Conservation (phyloP, 2,329 filamentous ascomycete genomes). For the Thelonectria olida region DNA sequence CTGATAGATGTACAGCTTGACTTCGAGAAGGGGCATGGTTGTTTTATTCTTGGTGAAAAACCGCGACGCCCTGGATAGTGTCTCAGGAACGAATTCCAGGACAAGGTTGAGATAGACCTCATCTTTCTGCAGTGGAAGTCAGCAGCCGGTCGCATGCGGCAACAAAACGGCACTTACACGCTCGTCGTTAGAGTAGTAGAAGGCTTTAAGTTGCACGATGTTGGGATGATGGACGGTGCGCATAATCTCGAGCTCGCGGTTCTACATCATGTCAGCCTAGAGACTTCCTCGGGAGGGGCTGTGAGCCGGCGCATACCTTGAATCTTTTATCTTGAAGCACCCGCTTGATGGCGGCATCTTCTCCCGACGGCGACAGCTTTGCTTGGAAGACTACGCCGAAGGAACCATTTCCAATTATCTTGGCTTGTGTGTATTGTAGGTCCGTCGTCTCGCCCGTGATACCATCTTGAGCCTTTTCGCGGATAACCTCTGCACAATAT, state of each 20-base stretch:
- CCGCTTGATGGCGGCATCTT: conserved; percentile 98
- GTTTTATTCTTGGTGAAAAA: conserved; percentile 99
- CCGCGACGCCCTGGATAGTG: conserved; percentile 94
- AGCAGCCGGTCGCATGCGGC: conserved; percentile 16
- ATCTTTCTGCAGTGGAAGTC: conserved; percentile 73
- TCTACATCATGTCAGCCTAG: too few relatives aligned
- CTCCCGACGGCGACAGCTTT: conserved; percentile 95
- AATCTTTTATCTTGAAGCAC: conserved; percentile 99
- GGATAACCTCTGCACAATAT: conserved; percentile 81
- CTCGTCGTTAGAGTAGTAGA: conserved; percentile 99
- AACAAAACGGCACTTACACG: conserved; percentile 68
- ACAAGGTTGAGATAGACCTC: conserved; percentile 99
- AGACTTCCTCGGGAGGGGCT: conserved; percentile 25
- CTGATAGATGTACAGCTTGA: conserved; percentile 99
- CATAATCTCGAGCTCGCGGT: conserved; percentile 99
- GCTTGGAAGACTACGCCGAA: conserved; percentile 99
- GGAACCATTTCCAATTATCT: conserved; percentile 98
- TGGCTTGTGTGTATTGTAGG: conserved; percentile 98
- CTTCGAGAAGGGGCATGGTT: conserved; percentile 97
- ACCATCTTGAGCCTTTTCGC: conserved; percentile 98
- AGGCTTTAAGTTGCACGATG: conserved; percentile 98
- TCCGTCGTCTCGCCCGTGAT: conserved; percentile 96
- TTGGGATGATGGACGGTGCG: conserved; percentile 98
- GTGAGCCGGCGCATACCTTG: conserved; percentile 74
- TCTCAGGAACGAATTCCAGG: conserved; percentile 97